phyloP scores from a whole-genome alignment of 148 eudicot species.

The Vaccinium corymbosum region DNA sequence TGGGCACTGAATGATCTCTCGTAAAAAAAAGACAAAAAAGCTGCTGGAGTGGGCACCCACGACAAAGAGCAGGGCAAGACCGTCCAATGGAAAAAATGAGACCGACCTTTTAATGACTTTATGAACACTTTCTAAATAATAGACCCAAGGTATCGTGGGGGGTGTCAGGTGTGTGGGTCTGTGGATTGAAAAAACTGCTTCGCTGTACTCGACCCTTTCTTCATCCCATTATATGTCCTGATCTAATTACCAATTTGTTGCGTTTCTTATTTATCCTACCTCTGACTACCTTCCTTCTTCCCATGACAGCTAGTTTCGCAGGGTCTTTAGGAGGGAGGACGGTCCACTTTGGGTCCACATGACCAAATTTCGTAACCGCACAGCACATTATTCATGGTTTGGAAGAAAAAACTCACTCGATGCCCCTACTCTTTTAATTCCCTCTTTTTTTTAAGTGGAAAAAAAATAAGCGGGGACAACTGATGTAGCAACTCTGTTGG shows the following conservation, averaged over 20 bases:
- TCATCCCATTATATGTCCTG: neutral
- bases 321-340: too few relatives aligned
- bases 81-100: conserved; percentile 16
- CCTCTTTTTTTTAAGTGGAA: too few relatives aligned
- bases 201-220: conserved; percentile 17
- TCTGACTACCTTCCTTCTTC: neutral
- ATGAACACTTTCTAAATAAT: neutral
- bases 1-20: too few relatives aligned
- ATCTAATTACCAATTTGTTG: neutral
- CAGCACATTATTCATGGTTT: too few relatives aligned
- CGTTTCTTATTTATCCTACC: neutral
- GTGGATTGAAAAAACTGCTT: neutral
- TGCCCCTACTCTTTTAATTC: too few relatives aligned
- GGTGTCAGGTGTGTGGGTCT: neutral
- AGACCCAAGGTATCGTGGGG: neutral
- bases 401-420: too few relatives aligned
- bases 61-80: conserved; percentile 15
- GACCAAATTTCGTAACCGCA: too few relatives aligned
- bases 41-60: conserved; percentile 26
- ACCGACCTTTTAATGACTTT: conserved; percentile 7
- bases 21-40: neutral
- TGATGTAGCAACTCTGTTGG: too few relatives aligned
- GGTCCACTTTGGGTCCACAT: too few relatives aligned
- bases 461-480: too few relatives aligned
- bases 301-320: too few relatives aligned